Conservation (phyloP, 257 asterid genomes). For the Nemophila menziesii region DNA sequence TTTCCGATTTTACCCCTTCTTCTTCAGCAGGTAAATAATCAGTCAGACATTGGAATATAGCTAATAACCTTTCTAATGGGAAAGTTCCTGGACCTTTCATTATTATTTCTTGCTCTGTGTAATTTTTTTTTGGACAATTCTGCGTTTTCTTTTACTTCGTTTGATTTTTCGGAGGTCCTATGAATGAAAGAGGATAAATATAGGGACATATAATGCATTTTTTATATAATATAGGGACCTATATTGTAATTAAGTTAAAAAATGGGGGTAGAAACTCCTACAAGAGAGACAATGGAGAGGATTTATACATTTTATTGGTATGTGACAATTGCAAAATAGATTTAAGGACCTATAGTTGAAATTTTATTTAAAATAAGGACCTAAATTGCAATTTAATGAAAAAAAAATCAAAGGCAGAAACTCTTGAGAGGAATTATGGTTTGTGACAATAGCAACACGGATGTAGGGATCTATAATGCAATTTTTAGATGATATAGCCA, state of each 20-base stretch:
- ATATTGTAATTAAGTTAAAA: background rate
- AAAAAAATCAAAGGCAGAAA: no score
- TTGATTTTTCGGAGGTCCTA: constrained; percentile 75
- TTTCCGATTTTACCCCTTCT: constrained; percentile 38
- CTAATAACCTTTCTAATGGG: constrained; percentile 86
- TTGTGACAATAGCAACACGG: no score
- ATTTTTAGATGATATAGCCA: no score
- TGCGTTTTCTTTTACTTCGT: constrained; percentile 62
- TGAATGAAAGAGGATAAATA: constrained; percentile 7
- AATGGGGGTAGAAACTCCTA: background rate
- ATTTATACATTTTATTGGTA: background rate
- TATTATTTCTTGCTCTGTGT: constrained; percentile 70
- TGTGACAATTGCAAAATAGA: background rate
- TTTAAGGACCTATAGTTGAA: no score
- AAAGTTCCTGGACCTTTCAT: constrained; percentile 95
- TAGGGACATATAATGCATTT: background rate
- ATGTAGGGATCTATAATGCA: no score
- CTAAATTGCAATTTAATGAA: no score
- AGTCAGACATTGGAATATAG: constrained; percentile 70
- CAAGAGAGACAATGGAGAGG: no score
- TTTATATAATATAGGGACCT: no score
- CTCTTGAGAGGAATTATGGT: no score
- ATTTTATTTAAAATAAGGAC: no score
- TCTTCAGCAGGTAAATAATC: constrained; percentile 49
- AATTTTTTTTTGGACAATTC: no score